Conservation (phyloP, 176 grass and related monocot species). For the Puya raimondii region DNA sequence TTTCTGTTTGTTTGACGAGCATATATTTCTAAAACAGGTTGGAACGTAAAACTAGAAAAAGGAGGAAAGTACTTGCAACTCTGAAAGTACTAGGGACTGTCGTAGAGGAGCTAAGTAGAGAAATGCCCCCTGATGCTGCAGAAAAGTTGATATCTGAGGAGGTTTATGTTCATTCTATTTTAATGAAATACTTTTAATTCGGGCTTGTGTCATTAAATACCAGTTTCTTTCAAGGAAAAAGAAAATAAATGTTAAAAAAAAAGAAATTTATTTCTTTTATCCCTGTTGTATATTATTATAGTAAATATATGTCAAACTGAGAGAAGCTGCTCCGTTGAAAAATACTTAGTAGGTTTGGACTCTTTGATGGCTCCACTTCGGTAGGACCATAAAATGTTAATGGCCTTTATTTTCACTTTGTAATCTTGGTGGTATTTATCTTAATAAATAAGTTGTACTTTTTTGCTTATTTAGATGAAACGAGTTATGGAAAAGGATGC, state of each 20-base stretch:
- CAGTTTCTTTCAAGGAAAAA: background rate
- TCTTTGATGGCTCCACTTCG: too few relatives aligned
- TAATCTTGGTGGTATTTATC: background rate
- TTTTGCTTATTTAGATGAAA: slow-evolving; percentile 62
- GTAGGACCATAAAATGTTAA: background rate
- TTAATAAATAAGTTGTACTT: background rate
- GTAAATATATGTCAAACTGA: too few relatives aligned
- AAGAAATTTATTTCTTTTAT: too few relatives aligned
- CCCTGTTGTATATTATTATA: too few relatives aligned
- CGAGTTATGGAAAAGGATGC: slow-evolving; percentile 81
- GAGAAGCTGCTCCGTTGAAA: too few relatives aligned
- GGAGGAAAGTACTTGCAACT: slow-evolving; percentile 85
- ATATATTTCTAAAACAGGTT: slow-evolving; percentile 40
- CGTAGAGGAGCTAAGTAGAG: slow-evolving; percentile 69
- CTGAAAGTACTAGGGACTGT: slow-evolving; percentile 80
- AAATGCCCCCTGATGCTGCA: slow-evolving; percentile 69
- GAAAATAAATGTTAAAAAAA: too few relatives aligned
- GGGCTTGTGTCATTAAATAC: background rate
- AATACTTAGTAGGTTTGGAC: too few relatives aligned
- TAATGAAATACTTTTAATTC: slow-evolving; percentile 17
- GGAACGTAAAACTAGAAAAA: slow-evolving; percentile 74
- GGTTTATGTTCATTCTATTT: slow-evolving; percentile 35
- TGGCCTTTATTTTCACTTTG: slow-evolving; percentile 1
- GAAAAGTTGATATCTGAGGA: slow-evolving; percentile 83
- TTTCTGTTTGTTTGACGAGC: background rate